These are phyloP conservation scores for Microdochium paspali DNA, from an alignment of 2,329 filamentous ascomycete genomes.

Conservation along the genomic window DNA sequence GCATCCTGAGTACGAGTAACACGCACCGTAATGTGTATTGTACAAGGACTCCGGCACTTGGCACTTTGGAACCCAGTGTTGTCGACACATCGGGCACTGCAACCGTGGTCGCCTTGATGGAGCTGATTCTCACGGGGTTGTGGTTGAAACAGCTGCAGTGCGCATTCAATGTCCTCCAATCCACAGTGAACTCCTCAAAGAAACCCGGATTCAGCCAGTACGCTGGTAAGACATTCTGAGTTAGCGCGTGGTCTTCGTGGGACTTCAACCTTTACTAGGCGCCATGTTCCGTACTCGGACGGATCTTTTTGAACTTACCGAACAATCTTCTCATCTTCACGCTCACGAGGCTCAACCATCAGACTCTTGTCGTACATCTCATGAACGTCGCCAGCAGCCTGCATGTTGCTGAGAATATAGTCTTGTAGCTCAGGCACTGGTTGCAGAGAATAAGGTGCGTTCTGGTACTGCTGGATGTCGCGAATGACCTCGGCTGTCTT, in stretches of 20 bases:
- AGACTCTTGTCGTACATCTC: conserved; percentile 99
- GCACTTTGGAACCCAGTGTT: too few species aligned
- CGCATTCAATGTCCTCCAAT: too few species aligned
- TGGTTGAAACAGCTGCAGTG: too few species aligned
- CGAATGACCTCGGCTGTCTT: conserved; percentile 98
- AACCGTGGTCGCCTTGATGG: too few species aligned
- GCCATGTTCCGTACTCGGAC: too few species aligned
- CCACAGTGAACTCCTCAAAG: too few species aligned
- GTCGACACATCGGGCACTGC: too few species aligned
- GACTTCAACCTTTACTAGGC: background rate
- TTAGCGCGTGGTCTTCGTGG: background rate
- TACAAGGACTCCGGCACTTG: too few species aligned
- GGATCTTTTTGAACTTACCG: too few species aligned
- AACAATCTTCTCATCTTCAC: conserved; percentile 99
- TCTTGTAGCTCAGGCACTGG: conserved; percentile 88
- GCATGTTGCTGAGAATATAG: conserved; percentile 95
- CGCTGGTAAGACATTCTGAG: conserved; percentile 26
- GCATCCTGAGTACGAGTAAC: too few species aligned
- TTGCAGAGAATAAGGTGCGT: conserved; percentile 88
- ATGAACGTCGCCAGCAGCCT: conserved; percentile 88
- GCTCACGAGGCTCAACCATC: conserved; percentile 84
- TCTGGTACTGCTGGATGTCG: conserved; percentile 98
- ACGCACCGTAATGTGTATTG: too few species aligned
- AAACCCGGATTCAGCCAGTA: conserved; percentile 52
- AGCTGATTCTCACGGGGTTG: too few species aligned